Percentiles rank a stretch among this genome's conserved stretches.
Conservation (phyloP, 331 rosid species). For the Quercus tomentella region DNA sequence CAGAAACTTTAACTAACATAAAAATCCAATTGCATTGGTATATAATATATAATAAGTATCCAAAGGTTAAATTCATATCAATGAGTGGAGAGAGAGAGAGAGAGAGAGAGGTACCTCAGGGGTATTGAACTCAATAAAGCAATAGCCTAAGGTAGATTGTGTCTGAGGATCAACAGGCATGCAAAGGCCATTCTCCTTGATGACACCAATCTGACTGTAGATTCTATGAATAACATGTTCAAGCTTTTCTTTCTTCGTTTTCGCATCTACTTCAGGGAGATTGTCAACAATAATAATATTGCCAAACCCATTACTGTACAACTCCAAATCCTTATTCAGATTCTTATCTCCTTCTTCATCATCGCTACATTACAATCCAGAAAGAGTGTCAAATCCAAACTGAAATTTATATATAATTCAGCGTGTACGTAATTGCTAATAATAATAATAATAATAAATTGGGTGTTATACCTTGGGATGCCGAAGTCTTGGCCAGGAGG, state of each 20-base stretch:
- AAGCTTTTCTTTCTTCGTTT: slow-evolving; percentile 65
- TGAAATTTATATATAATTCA: too few species aligned
- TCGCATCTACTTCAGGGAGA: slow-evolving; percentile 62
- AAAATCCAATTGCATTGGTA: neutral
- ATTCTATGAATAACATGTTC: slow-evolving; percentile 74
- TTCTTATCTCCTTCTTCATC: slow-evolving; percentile 64
- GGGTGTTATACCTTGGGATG: slow-evolving; percentile 45
- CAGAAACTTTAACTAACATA: neutral
- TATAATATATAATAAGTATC: too few species aligned
- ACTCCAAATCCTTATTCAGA: slow-evolving; percentile 31
- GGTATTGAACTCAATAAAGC: slow-evolving; percentile 79
- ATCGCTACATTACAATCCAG: slow-evolving; percentile 34
- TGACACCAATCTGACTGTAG: slow-evolving; percentile 71
- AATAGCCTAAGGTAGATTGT: slow-evolving; percentile 53
- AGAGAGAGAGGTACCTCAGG: slow-evolving; percentile 49
- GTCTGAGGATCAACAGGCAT: slow-evolving; percentile 60
- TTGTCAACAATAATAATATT: slow-evolving; percentile 80
- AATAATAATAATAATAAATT: neutral
- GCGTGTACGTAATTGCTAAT: too few species aligned
- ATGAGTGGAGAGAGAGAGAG: neutral
- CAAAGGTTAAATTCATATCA: neutral
- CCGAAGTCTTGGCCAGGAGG: slow-evolving; percentile 59
- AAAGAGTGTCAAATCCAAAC: too few species aligned
- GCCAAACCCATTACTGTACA: slow-evolving; percentile 56
- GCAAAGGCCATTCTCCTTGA: slow-evolving; percentile 78